phyloP scores from a whole-genome alignment of 78 protist genomes.

The Cavenderia fasciculata region DNA sequence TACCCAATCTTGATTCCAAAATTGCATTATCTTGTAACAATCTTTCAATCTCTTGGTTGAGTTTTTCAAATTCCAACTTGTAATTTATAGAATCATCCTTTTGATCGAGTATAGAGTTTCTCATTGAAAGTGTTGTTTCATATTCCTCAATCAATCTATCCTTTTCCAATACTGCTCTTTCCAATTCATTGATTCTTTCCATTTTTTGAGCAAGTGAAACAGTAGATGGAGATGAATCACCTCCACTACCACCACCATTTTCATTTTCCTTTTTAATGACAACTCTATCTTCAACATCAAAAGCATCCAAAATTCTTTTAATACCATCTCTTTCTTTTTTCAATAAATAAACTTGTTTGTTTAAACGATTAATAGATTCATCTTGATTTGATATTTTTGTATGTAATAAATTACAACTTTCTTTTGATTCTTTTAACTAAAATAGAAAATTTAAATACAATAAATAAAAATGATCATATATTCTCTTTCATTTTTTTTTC shows the following conservation, averaged over 20 bases:
- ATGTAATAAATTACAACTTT: no score
- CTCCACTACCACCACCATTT: not conserved
- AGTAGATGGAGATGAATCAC: not conserved
- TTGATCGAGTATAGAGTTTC: not conserved
- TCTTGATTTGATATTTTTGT: not conserved
- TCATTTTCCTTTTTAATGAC: not conserved
- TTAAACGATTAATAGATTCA: slow-evolving; percentile 18
- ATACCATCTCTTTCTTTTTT: slow-evolving; percentile 47
- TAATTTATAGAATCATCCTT: not conserved
- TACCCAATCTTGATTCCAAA: slow-evolving; percentile 79
- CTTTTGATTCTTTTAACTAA: no score
- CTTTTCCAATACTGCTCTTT: slow-evolving; percentile 43
- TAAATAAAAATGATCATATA: no score
- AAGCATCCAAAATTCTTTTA: slow-evolving; percentile 36
- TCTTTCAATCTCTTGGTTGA: slow-evolving; percentile 49
- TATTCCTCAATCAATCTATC: slow-evolving; percentile 5
- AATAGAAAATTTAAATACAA: no score
- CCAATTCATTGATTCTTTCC: slow-evolving; percentile 30
- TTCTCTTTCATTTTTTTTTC: no score
- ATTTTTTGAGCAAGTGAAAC: not conserved
- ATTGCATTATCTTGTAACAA: slow-evolving; percentile 67
- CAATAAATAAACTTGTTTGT: slow-evolving; percentile 1
- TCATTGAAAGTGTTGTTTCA: not conserved
- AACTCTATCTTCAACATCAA: slow-evolving; percentile 16
- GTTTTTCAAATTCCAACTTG: slow-evolving; percentile 12